Base-by-base conservation (phyloP, 257 asterid species). In the Penstemon eatonii region DNA sequence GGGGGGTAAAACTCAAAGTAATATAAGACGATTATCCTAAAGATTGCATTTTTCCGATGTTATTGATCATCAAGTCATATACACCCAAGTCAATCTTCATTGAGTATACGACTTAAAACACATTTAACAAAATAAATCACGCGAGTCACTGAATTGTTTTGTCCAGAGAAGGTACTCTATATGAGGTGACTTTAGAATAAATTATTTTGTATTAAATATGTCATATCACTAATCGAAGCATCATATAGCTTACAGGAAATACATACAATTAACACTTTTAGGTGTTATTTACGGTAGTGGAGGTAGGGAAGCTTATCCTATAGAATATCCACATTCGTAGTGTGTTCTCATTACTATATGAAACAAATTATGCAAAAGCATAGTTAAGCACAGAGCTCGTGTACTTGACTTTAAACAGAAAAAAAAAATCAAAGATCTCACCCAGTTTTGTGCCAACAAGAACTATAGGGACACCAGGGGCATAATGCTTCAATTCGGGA, bases 381-480 rank as follows among this genome's bases (percentile, higher is more conserved):
- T 1, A 25, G 42, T 60, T 44, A 18, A 67, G 60, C 58, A 45
- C 15, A 51, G 39, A 70, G 56, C 46, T 39, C 51, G 72, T 51
- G 67, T 8, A 33, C 18, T 18, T 50, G 52, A 70, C 46, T 50
- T 12, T 39, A 68, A 60, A 60, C 33, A 25, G 33, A 25, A 46
- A 65, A 8, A 60, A 7, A 38, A 68, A 68, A 74, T 52, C 71
- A 74, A 36, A 69, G 47, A 74, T 62, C 83, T 84, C 72, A 88
- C 95, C 95, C 38, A 88, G 86, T 78, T 88, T 88, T 52, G 95
- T 85, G 67, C 95, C 95, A 67, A 88, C 95, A 43, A 88, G 95
- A 73, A 85, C 90, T 55, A 88, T 83, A 53, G 95, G 95, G 57
- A 85, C 90, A 57, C 87, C 88, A 56, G 95, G 95, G 36, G 95